Evolutionary conservation across 1,284 basidiomycete species (phyloP), one percentile per base, ranked within the genome.

Genomic region (Inonotus obliquus): DNA sequence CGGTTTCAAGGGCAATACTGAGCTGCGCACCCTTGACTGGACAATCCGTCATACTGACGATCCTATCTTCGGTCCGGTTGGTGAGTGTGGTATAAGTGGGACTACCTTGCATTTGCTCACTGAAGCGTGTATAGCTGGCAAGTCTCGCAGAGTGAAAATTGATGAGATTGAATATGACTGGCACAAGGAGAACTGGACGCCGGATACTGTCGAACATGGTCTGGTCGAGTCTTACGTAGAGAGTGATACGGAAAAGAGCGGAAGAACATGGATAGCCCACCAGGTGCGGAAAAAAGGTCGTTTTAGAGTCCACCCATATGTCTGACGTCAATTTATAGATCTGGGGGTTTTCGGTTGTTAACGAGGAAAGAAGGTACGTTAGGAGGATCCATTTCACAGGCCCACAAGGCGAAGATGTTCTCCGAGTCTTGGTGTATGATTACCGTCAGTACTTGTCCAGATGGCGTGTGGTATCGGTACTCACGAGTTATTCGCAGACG

Each of bases 351-450:
- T 79, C 89, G 67, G 75, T 73, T 1, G 73, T 88, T 63, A 73
- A 85, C 21, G 81, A 77, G 13, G 83, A 84, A 69, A 80, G 84
- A 67, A 77, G 85, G 63, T 83, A 90, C 67, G 75, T 77, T 13
- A 76, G 88, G 61, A 84, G 82, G 66, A 72, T 89, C 64, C 77
- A 81, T 67, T 90, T 91, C 71, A 83, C 79, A n/a, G 86, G 85
- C 4, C 80, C 86, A 0, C 67, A 76, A 27, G 80, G 75, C n/a
- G 79, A 87, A 66, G 78, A 83, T 38, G 81, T 90, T 59, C 74
- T 81, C 61, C 75, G 76, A 25, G 80, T 78, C 56, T 68, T 91
- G 53, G 78, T 88, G 14, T 91, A 90, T 66, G 86, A 91, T 69
- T 91, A 89, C 65, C 49, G 82, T 82, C 14, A 61, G 63, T 51